Evolutionary conservation across 169 alveolate genomes (phyloP).

Genomic region (Toxoplasma gondii): DNA sequence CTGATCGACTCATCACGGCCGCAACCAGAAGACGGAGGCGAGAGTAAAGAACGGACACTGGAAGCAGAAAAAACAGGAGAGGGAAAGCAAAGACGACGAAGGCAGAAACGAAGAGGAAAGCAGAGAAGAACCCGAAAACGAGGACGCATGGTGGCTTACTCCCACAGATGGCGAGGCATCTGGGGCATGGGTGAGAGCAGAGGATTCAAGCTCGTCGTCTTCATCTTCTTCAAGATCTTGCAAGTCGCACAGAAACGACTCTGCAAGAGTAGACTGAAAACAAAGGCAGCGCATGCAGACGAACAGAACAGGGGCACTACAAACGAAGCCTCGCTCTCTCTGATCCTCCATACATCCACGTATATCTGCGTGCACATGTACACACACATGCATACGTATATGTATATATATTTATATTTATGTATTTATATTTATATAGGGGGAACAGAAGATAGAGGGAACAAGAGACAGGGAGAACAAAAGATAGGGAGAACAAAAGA

Average conservation of each 20-base stretch:
- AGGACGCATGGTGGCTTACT: no score
- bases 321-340: no score
- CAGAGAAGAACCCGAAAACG: background rate
- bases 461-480: background rate
- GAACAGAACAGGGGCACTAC: no score
- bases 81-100: background rate
- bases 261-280: conserved; percentile 27
- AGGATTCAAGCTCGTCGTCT: background rate
- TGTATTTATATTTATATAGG: no score
- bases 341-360: no score
- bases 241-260: conserved; percentile 17
- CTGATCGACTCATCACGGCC: no score
- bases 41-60: background rate
- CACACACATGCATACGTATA: no score
- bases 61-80: background rate
- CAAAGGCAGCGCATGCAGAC: background rate
- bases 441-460: background rate
- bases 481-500: background rate
- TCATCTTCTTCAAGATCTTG: conserved; percentile 35
- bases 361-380: no score
- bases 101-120: background rate
- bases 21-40: no score
- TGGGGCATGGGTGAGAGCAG: no score
- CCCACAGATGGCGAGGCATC: no score
- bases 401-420: no score